Base-by-base conservation (phyloP, 1,284 basidiomycete genomes). In the Heterobasidion parviporum region DNA sequence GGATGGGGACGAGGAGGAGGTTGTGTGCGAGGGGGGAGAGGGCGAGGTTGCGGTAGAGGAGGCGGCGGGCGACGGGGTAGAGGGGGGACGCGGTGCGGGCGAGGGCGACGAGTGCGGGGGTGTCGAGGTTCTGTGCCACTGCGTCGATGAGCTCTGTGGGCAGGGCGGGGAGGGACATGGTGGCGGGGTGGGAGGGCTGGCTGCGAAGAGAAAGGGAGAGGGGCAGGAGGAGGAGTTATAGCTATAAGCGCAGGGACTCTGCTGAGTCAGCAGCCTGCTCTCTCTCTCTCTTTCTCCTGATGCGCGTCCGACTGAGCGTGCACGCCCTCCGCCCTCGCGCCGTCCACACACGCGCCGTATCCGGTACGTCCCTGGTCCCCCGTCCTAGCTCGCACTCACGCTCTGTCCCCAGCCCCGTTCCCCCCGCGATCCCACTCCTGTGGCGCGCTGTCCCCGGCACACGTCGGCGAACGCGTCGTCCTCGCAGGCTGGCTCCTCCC, bases 401-500 rank as follows among this genome's bases (percentile, higher is more conserved):
- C 26, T 20, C 26, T 20, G 38, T 8, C 45, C 51, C 18, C 67
- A 87, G 87, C 78, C 1, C 80, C 85, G 6, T 87, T 80, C 70
- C 79, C 82, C 3, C 60, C 64, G 8, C 77, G 83, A 32, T 87
- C 87, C 6, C 89, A 93, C 66, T 71, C 69, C 45, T 89, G 87
- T 65, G 82, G 80, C 47, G 72, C 81, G 14, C 76, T 94, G 57
- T 73, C 77, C 59, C 64, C 77, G 50, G 63, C 65, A 20, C 74
- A 87, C 66, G 79, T 73, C 54, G 88, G 84, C 58, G 64, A 74
- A 38, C 68, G 67, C 55, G 88, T 94, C 61, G 75, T 85, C 59
- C 73, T 95, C 50, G 77, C 87, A 16, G 92, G 92, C 44, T 92
- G 88, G 86, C 72, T 92, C 61, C 80, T 87, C 60, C 78, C 83